Base-by-base conservation (phyloP, 1,139 yeast genomes). In the Candida labiduridarum region DNA sequence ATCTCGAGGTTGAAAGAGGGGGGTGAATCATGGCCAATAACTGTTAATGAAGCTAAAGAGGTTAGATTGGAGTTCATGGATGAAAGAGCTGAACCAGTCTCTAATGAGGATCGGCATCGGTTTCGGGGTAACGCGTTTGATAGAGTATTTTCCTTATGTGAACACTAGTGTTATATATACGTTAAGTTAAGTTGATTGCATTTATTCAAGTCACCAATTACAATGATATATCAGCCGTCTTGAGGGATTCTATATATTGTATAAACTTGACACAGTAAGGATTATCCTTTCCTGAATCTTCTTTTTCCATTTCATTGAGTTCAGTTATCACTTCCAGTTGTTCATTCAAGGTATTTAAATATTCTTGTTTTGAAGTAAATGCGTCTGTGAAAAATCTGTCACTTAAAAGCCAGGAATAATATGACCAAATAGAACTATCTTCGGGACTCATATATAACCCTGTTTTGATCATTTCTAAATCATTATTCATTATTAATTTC, bases 381-480 rank as follows among this genome's bases (percentile, higher is more conserved):
- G 72, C 60, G 11, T 55, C 41, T 1, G 76, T 71, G 49, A 84
- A 78, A 18, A 82, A 70, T 1, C 77, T 74, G 36, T 80, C 80
- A 5, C 85, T 79, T 11, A 91, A 67, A 18, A 94, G 71, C 98
- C 98, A 94, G 48, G 85, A 80, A 52, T 89, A 77, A 65, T 92
- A 94, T 4, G 87, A 78, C 98, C 99, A 94, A 0, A 90, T 86
- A 0, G 97, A 88, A 46, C 95, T 94, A 63, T 94, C 98, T 45
- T 89, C 96, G 0, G 96, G 92, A 64, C 94, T 98, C 58, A 96
- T 90, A 62, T 85, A 90, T 70, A 91, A 82, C 0, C 98, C 99
- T 29, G 90, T 87, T 52, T 85, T 85, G 45, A 90, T 76, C 57
- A 88, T 78, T 11, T 79, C 79, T 40, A 91, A 68, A 63, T 94